Evolutionary conservation across 495 filamentous ascomycete species (phyloP).

Genomic region (Neurospora discreta): DNA sequence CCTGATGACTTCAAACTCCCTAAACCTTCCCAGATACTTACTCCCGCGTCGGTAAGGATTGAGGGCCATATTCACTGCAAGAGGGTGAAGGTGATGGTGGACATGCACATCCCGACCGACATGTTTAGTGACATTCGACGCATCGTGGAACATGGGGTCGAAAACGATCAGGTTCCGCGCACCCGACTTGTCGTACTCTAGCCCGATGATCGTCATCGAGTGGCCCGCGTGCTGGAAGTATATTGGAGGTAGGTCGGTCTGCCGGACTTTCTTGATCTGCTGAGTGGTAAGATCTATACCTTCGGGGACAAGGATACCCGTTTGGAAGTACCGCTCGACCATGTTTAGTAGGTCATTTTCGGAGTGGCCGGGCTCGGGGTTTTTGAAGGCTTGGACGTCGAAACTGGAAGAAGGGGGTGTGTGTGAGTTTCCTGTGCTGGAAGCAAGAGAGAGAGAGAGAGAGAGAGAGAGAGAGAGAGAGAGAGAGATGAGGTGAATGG

Average conservation of each 20-base stretch:
- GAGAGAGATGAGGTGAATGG: not conserved
- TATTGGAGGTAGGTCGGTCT: constrained; percentile 65
- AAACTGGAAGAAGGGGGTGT: constrained; percentile 14
- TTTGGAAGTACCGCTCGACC: constrained; percentile 65
- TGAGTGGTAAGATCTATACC: not conserved
- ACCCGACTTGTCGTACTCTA: constrained; percentile 59
- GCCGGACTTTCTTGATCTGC: constrained; percentile 41
- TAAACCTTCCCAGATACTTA: constrained; percentile 55
- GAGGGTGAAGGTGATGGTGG: constrained; percentile 31
- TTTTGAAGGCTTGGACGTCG: constrained; percentile 27
- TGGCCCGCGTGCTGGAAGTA: constrained; percentile 91
- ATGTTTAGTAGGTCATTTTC: constrained; percentile 44
- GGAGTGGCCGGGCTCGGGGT: constrained; percentile 19
- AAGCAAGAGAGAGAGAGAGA: not conserved
- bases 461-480: not conserved
- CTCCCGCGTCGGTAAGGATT: constrained; percentile 60
- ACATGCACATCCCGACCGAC: constrained; percentile 33
- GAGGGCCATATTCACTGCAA: constrained; percentile 31
- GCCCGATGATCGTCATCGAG: constrained; percentile 83
- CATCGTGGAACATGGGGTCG: constrained; percentile 75
- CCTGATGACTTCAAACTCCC: constrained; percentile 69
- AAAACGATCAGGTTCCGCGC: constrained; percentile 68
- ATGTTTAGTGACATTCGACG: constrained; percentile 47
- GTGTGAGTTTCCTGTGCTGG: not conserved
- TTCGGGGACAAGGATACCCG: constrained; percentile 20